Base-by-base conservation (phyloP, 225 moss, liverwort and hornwort species). In the Sphagnum tenellum region DNA sequence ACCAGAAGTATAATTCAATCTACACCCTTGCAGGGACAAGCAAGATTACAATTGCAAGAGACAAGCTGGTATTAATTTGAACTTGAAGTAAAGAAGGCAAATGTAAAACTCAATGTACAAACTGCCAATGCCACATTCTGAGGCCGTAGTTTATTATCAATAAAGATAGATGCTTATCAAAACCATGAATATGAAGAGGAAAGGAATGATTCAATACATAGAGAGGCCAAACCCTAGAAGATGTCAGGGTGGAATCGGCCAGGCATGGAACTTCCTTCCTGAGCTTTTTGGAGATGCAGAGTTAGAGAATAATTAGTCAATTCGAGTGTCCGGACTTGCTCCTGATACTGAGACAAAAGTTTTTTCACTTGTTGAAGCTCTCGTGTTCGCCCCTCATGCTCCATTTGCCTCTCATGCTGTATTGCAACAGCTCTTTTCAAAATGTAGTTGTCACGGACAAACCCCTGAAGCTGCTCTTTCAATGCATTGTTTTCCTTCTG, bases 221-320 rank as follows among this genome's bases (percentile, higher is more conserved):
- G 7, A 7, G 58, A 58, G 29, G 29, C 29, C 29, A 44, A 4
- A 58, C 13, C 3, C 58, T 86, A 92, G 45, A 85, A 87, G 48
- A 89, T 79, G 68, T 92, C 89, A 4, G 87, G 92, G 75, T 89
- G 92, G 73, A 88, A 88, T n/a, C 79, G 83, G 62, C 87, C 85
- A 5, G 92, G 89, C 64, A 89, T 88, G 46, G 89, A 81, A 68
- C 83, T 88, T 13, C 91, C 89, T 76, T 92, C 89, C 72, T 89
- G 87, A 3, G 92, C 85, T 78, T 89, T 87, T 46, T 83, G 87
- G 58, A 92, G 81, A 71, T 92, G 92, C 45, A 86, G 47, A 62
- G 87, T 81, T 4, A 92, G 81, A 8, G 89, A 78, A 57, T 81
- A 84, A 64, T 84, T 84, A 67, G 71, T 79, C 69, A 82, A 59